phyloP scores from a whole-genome alignment of 352 stramenopile species.

The Globisporangium mamillatum region DNA sequence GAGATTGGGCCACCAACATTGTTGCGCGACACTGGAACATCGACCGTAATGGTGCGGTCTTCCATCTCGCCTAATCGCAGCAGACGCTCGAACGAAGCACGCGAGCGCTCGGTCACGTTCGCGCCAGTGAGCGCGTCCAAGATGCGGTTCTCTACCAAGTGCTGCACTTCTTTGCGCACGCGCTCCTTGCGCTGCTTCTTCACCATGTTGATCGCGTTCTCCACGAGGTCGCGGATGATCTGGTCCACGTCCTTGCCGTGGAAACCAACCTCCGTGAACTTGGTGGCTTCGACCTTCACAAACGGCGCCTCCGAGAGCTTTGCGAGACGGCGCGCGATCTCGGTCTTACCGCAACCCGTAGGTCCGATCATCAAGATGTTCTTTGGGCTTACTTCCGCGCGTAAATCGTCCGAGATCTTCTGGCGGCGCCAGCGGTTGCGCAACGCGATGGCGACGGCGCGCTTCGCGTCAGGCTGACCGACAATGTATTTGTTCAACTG shows the following conservation, averaged over 20 bases:
- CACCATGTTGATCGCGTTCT: conserved; percentile 96
- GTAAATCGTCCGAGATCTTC: conserved; percentile 92
- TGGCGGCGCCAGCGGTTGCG: conserved; percentile 97
- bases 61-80: conserved; percentile 82
- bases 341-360: conserved; percentile 98
- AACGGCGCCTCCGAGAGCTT: conserved; percentile 97
- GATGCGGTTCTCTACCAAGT: conserved; percentile 94
- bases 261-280: conserved; percentile 99
- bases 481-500: conserved; percentile 98
- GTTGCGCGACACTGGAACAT: conserved; percentile 63
- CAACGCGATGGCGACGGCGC: conserved; percentile 97
- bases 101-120: conserved; percentile 75
- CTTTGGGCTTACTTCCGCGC: conserved; percentile 94
- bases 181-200: conserved; percentile 94
- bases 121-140: conserved; percentile 93
- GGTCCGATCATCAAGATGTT: conserved; percentile 99
- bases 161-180: conserved; percentile 90
- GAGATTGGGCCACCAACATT: conserved; percentile 53
- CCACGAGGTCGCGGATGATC: conserved; percentile 99
- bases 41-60: conserved; percentile 75
- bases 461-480: conserved; percentile 96
- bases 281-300: conserved; percentile 98
- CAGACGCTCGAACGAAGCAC: conserved; percentile 92
- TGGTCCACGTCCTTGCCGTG: conserved; percentile 99
- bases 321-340: conserved; percentile 96